A percentile compares a stretch with the other conserved stretches of the same genome.
phyloP scores from a whole-genome alignment of 23 red algal species.

The Gracilaria caudata region DNA sequence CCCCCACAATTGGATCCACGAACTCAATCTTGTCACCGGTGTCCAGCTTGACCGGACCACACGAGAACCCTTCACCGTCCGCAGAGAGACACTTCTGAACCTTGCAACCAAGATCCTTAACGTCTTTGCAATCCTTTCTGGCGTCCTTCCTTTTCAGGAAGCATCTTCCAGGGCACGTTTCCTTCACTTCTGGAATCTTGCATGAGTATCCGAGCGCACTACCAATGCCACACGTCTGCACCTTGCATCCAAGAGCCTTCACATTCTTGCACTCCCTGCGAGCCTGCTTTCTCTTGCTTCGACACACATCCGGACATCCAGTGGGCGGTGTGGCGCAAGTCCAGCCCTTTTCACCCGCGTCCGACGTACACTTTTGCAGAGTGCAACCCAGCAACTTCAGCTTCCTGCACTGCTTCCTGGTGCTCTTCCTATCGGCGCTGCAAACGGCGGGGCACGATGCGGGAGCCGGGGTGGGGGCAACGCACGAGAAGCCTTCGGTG shows the following conservation, averaged over 20 bases:
- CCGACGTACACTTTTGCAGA: conserved; percentile 7
- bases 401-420: conserved; percentile 6
- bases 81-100: conserved; percentile 2
- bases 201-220: conserved; percentile 6
- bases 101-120: background rate
- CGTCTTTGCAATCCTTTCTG: background rate
- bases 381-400: background rate
- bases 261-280: conserved; percentile 26
- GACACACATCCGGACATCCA: conserved; percentile 5
- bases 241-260: conserved; percentile 16
- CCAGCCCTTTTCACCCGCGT: background rate
- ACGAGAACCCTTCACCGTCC: no score
- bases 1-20: no score
- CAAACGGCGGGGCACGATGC: conserved; percentile 1
- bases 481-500: conserved; percentile 2
- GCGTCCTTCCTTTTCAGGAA: conserved; percentile 5
- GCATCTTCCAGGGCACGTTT: conserved; percentile 14
- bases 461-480: conserved; percentile 1
- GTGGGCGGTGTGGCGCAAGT: background rate
- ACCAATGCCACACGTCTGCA: conserved; percentile 10
- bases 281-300: background rate
- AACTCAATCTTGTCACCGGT: no score
- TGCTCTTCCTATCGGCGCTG: background rate
- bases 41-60: no score
- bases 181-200: background rate